Conservation (phyloP, 805 yeast genomes). For the Spencermartinsiella europaea region DNA sequence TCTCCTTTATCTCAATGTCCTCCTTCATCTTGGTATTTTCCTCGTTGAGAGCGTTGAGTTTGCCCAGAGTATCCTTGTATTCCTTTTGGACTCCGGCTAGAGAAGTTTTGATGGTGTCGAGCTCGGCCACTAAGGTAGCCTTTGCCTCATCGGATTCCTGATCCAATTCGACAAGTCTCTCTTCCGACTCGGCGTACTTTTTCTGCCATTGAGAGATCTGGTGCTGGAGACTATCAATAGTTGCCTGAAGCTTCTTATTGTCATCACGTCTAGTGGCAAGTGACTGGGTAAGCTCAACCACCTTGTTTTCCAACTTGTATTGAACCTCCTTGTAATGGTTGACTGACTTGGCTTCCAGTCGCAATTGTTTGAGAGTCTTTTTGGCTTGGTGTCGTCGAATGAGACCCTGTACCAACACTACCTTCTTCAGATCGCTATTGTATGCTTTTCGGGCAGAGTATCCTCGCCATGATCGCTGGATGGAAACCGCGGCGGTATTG, state of each 20-base stretch:
- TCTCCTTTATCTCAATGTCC: conserved; percentile 25
- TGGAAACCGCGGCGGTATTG: conserved; percentile 56
- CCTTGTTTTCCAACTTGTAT: conserved; percentile 91
- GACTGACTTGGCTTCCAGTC: conserved; percentile 87
- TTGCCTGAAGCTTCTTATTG: conserved; percentile 63
- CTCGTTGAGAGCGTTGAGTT: conserved; percentile 29
- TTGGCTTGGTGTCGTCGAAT: conserved; percentile 73
- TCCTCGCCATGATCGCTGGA: conserved; percentile 76
- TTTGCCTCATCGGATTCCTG: conserved; percentile 24
- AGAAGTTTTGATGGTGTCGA: conserved; percentile 18
- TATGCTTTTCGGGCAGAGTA: conserved; percentile 52
- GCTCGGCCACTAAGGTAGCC: conserved; percentile 15
- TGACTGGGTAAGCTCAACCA: conserved; percentile 88
- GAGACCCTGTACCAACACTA: conserved; percentile 70
- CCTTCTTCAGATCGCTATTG: conserved; percentile 44
- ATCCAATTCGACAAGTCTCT: conserved; percentile 25
- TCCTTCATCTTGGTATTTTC: conserved; percentile 25
- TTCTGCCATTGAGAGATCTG: conserved; percentile 28
- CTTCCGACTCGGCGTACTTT: conserved; percentile 25
- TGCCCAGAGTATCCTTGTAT: conserved; percentile 23
- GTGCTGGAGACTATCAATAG: conserved; percentile 42
- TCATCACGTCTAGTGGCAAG: conserved; percentile 76
- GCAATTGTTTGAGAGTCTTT: conserved; percentile 55
- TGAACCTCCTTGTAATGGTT: conserved; percentile 87
- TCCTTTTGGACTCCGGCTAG: conserved; percentile 24